These are phyloP conservation scores for Mycosphaerella sp. DNA, from an alignment of 2,329 filamentous ascomycete genomes.

Conservation along the genomic window DNA sequence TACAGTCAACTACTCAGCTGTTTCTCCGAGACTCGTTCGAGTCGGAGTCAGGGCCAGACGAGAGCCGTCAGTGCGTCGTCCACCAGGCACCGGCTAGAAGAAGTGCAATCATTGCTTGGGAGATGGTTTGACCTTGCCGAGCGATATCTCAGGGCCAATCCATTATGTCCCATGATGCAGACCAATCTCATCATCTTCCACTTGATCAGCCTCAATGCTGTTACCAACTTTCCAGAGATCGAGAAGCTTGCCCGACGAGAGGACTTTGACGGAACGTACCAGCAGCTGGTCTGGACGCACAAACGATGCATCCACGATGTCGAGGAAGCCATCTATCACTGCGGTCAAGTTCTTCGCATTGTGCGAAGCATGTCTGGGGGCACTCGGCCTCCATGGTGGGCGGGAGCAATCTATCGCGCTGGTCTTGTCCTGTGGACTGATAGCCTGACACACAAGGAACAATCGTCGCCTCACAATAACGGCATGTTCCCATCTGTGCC, in stretches of 20 bases:
- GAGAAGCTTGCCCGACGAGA: conserved; percentile 61
- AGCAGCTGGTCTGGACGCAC: conserved; percentile 51
- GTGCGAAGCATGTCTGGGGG: conserved; percentile 55
- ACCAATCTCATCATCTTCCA: conserved; percentile 65
- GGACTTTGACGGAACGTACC: conserved; percentile 50
- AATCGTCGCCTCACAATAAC: conserved; percentile 31
- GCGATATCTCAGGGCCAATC: conserved; percentile 50
- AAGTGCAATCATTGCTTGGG: conserved; percentile 58
- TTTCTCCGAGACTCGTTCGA: conserved; percentile 52
- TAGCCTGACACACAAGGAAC: conserved; percentile 50
- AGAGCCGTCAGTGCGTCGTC: conserved; percentile 54
- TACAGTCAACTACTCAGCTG: conserved; percentile 60
- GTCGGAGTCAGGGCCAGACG: conserved; percentile 38
- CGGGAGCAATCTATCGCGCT: conserved; percentile 63
- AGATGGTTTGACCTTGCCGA: conserved; percentile 63
- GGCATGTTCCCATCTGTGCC: conserved; percentile 35
- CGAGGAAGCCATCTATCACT: conserved; percentile 61
- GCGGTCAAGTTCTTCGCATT: conserved; percentile 60
- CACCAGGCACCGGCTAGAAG: conserved; percentile 55
- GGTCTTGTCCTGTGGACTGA: conserved; percentile 59
- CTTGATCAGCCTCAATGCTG: conserved; percentile 61
- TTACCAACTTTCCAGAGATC: conserved; percentile 62
- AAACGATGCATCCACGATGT: conserved; percentile 59
- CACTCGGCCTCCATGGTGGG: conserved; percentile 63
- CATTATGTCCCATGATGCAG: conserved; percentile 54